These are phyloP conservation scores for Ophiobolus disseminans DNA, from an alignment of 2,329 filamentous ascomycete genomes.

Conservation along the genomic window DNA sequence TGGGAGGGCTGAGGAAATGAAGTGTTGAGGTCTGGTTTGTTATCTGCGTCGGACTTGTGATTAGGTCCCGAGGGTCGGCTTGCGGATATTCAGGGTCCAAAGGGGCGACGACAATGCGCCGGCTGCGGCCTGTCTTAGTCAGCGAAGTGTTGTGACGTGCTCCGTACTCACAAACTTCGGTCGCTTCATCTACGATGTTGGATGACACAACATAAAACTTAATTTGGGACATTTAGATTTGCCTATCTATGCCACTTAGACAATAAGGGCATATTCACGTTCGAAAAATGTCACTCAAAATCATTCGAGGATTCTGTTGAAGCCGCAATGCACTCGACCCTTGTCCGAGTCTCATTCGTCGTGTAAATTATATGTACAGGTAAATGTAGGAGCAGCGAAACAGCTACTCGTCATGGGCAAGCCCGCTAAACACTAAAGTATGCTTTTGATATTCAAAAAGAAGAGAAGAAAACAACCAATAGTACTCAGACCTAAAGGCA, in stretches of 20 bases:
- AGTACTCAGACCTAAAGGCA: slow-evolving; percentile 39
- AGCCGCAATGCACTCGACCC: slow-evolving; percentile 10
- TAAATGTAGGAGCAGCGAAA: slow-evolving; percentile 18
- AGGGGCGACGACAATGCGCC: slow-evolving; percentile 2
- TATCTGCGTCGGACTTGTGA: slow-evolving; percentile 21
- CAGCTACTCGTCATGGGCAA: slow-evolving; percentile 10
- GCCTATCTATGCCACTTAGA: no score
- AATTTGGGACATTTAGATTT: no score
- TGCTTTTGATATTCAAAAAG: neutral
- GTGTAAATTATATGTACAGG: slow-evolving; percentile 22
- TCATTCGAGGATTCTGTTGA: no score
- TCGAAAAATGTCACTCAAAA: no score
- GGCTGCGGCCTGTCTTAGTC: slow-evolving; percentile 22
- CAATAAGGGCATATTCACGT: no score
- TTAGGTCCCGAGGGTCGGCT: slow-evolving; percentile 30
- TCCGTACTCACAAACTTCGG: neutral
- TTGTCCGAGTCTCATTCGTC: slow-evolving; percentile 16
- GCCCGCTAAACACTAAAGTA: slow-evolving; percentile 15
- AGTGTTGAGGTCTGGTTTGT: slow-evolving; percentile 25
- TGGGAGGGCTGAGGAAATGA: slow-evolving; percentile 12
- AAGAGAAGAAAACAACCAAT: neutral
- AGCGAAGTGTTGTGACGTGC: slow-evolving; percentile 7
- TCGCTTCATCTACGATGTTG: no score
- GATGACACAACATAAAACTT: no score
- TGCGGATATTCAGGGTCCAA: slow-evolving; percentile 13